phyloP scores from a whole-genome alignment of 2,329 filamentous ascomycete genomes.

The Colletotrichum falcatum region DNA sequence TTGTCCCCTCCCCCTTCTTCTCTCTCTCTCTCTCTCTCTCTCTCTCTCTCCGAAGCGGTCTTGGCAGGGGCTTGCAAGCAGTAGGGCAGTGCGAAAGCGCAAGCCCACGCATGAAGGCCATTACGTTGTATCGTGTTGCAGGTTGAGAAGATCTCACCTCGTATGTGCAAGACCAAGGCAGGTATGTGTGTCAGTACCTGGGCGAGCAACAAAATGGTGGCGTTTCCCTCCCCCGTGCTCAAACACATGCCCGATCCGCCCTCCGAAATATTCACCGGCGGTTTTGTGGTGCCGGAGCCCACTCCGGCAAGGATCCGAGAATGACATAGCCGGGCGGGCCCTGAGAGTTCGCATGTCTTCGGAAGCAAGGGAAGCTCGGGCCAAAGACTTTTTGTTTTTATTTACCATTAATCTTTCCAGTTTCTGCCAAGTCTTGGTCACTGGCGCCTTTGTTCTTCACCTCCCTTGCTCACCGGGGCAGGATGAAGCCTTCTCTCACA shows the following conservation, averaged over 20 bases:
- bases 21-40: too few relatives aligned
- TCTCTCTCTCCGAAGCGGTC: background rate
- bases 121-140: conserved; percentile 22
- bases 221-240: background rate
- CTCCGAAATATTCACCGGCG: conserved; percentile 6
- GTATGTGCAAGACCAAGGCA: background rate
- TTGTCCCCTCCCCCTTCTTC: too few relatives aligned
- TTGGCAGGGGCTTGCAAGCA: background rate
- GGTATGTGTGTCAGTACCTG: background rate
- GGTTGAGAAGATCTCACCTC: conserved; percentile 14
- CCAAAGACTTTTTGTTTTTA: background rate
- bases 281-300: conserved; percentile 7
- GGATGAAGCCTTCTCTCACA: background rate
- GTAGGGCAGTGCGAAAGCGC: background rate
- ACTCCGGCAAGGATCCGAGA: conserved; percentile 2
- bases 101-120: conserved; percentile 1
- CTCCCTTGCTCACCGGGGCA: background rate
- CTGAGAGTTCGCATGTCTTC: background rate
- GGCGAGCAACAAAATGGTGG: background rate
- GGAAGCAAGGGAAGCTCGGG: background rate
- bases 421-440: too few relatives aligned
- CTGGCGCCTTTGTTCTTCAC: background rate
- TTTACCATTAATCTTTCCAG: too few relatives aligned
- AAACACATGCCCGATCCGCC: background rate
- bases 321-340: background rate